Conservation (phyloP, 331 rosid species). For the Quercus lobata region DNA sequence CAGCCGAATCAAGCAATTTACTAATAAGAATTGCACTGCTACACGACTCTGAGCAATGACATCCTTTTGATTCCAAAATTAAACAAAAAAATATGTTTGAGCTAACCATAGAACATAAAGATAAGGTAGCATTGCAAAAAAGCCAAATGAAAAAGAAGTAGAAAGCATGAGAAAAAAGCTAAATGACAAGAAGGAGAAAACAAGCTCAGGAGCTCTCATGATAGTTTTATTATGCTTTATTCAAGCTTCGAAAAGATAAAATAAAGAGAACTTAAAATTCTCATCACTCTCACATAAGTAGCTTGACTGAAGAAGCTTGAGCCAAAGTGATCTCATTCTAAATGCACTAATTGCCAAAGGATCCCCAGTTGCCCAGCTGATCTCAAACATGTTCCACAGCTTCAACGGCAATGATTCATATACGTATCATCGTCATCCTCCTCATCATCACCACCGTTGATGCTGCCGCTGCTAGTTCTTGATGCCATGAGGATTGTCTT, state of each 20-base stretch:
- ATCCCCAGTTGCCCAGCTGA: constrained; percentile 35
- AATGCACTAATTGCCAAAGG: constrained; percentile 33
- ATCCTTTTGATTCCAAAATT: neutral
- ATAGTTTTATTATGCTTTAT: neutral
- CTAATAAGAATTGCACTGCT: no score
- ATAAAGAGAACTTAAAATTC: neutral
- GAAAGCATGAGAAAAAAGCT: neutral
- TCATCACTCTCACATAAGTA: no score
- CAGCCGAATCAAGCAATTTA: no score
- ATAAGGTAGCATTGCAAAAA: neutral
- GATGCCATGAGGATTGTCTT: neutral
- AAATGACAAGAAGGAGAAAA: neutral
- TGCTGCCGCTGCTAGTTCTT: neutral
- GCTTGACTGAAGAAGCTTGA: neutral
- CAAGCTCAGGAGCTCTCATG: neutral
- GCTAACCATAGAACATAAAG: neutral
- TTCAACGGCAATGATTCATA: constrained; percentile 1
- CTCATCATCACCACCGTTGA: neutral
- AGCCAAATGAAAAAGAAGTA: neutral
- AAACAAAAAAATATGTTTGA: neutral
- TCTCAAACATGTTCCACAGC: constrained; percentile 15
- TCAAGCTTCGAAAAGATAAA: neutral
- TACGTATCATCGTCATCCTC: neutral
- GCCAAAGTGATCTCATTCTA: constrained; percentile 6
- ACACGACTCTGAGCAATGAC: no score